A percentile compares a stretch with the other conserved stretches of the same genome.
Evolutionary conservation across 805 yeast genomes (phyloP).

Genomic region (Wickerhamiella parazyma): DNA sequence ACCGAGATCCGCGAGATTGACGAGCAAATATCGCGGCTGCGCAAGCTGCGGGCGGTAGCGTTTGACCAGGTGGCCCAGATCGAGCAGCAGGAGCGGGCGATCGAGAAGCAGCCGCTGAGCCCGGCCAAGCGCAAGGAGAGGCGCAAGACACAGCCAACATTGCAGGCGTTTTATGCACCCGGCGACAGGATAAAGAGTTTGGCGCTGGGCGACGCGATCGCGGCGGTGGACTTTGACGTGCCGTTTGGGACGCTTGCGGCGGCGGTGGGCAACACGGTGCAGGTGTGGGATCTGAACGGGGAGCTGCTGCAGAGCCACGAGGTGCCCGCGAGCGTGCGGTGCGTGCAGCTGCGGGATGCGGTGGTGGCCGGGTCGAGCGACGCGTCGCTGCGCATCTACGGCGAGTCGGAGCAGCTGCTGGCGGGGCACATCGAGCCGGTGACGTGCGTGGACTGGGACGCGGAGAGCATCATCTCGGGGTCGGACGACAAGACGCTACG

Average conservation of each 20-base stretch:
- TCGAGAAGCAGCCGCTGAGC: slow-evolving; percentile 20
- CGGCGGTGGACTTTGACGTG: slow-evolving; percentile 51
- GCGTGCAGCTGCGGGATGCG: slow-evolving; percentile 42
- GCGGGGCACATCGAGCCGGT: slow-evolving; percentile 50
- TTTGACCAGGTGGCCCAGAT: slow-evolving; percentile 46
- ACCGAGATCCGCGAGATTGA: slow-evolving; percentile 55
- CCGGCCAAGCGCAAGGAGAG: slow-evolving; percentile 20
- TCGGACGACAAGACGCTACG: slow-evolving; percentile 59
- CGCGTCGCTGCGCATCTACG: slow-evolving; percentile 52
- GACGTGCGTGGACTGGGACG: slow-evolving; percentile 33
- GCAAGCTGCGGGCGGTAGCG: slow-evolving; percentile 37
- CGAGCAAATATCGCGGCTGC: slow-evolving; percentile 37
- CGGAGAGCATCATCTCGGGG: slow-evolving; percentile 45
- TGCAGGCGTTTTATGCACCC: slow-evolving; percentile 49
- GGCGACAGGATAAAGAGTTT: slow-evolving; percentile 42
- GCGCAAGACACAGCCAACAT: slow-evolving; percentile 45
- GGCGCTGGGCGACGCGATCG: slow-evolving; percentile 41
- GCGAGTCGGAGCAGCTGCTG: slow-evolving; percentile 23
- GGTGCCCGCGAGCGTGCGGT: slow-evolving; percentile 37
- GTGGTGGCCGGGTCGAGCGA: slow-evolving; percentile 48
- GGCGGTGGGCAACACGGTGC: slow-evolving; percentile 63
- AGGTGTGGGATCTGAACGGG: slow-evolving; percentile 70
- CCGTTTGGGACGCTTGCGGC: slow-evolving; percentile 69
- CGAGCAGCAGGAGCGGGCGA: slow-evolving; percentile 45
- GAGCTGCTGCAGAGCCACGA: slow-evolving; percentile 23